Evolutionary conservation across 2,329 filamentous ascomycete genomes (phyloP), one percentile per base, ranked within the genome.

Genomic region (Teratosphaeria pseudoeucalypti): DNA sequence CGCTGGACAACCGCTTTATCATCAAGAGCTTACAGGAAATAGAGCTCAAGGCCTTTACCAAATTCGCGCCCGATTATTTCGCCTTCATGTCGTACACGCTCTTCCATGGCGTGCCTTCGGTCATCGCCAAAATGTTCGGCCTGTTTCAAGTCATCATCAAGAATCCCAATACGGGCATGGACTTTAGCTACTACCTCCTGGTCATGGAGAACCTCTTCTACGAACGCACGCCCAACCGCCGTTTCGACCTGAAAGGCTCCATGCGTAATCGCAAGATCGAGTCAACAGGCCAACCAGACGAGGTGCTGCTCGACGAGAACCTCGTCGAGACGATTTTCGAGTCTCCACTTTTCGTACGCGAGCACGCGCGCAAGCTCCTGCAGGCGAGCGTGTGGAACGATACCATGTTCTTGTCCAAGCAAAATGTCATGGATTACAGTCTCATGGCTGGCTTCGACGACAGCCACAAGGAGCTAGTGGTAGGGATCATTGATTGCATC

Each of bases 281-380:
- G 71, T 90, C 88, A 32, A 99, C 94, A 0, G 95, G 94, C 57
- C 90, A 97, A 75, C 89, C 92, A 64, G 94, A 97, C 66, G 94
- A 99, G 74, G 94, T 99, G 2, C 82, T 99, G 2, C 81, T 99
- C 1, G 94, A 99, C 70, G 95, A 99, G 71, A 99, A 99, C 75
- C 94, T 99, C 82, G 94, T 99, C 10, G 95, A 99, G 73, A 97
- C 95, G 72, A 97, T 99, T 64, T 99, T 96, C 68, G 94, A 99
- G 72, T 95, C 90, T 1, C 95, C 94, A 0, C 81, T 99, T 16
- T 99, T 99, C 73, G 88, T 92, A 10, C 85, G 95, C 54, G 94
- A 99, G 73, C 92, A 99, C 75, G 92, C 90, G 27, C 96, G 96
- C 78, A 96, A 95, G 72, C 81, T 97, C 12, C 83, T 99, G 34